Evolutionary conservation across 192 early-diverging fungal genomes (phyloP).

Genomic region (Coemansia umbellata): DNA sequence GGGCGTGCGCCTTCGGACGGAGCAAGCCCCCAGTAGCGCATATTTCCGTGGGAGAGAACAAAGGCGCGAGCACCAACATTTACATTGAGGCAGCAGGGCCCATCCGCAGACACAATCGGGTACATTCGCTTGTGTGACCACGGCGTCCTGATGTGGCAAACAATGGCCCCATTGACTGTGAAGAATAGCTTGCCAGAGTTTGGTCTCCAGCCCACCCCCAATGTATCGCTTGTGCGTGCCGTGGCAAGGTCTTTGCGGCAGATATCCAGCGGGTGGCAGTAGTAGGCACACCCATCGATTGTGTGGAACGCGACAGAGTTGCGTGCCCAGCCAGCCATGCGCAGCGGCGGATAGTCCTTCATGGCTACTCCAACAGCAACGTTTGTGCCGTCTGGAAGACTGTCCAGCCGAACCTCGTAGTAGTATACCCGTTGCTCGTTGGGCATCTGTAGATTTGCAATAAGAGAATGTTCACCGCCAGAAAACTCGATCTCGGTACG

Average conservation of each 20-base stretch:
- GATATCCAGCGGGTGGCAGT: conserved; percentile 55
- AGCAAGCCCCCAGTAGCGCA: conserved; percentile 46
- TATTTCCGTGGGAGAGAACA: conserved; percentile 46
- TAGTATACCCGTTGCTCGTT: conserved; percentile 51
- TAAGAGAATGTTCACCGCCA: conserved; percentile 31
- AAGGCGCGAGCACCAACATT: conserved; percentile 45
- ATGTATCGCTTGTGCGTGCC: conserved; percentile 58
- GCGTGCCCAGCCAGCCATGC: conserved; percentile 71
- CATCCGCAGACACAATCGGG: conserved; percentile 46
- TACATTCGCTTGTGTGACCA: conserved; percentile 62
- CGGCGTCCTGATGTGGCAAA: conserved; percentile 58
- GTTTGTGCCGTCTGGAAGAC: conserved; percentile 57
- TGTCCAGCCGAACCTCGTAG: conserved; percentile 44
- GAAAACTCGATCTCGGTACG: conserved; percentile 39
- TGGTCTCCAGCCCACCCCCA: conserved; percentile 71
- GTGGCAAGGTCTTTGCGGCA: conserved; percentile 46
- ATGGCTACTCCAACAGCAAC: conserved; percentile 68
- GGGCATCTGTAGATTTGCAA: conserved; percentile 46
- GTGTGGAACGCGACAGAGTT: conserved; percentile 69
- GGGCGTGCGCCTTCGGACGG: conserved; percentile 36
- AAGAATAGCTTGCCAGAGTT: conserved; percentile 68
- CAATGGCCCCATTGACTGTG: conserved; percentile 65
- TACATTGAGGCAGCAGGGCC: conserved; percentile 37
- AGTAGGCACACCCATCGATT: conserved; percentile 58
- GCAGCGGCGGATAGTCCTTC: conserved; percentile 61